Conservation (phyloP, 192 early-diverging fungal species). For the Coemansia sp. region DNA sequence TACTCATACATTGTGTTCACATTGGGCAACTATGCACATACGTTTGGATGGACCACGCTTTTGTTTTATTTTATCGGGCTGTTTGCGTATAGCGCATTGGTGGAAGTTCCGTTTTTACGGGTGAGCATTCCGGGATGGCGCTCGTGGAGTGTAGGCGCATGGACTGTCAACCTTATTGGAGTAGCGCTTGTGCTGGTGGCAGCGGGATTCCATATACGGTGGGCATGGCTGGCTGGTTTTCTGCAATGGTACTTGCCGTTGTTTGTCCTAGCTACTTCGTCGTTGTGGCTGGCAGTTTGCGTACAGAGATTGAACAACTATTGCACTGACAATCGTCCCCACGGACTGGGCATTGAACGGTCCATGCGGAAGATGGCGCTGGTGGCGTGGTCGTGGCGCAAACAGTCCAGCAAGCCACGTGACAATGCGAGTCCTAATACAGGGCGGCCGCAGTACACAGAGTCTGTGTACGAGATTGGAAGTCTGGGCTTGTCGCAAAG, state of each 20-base stretch:
- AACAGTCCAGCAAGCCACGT: background rate
- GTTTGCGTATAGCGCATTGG: slow-evolving; percentile 57
- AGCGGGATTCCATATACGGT: slow-evolving; percentile 55
- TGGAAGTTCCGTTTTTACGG: slow-evolving; percentile 66
- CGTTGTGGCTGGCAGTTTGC: slow-evolving; percentile 24
- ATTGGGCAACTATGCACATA: slow-evolving; percentile 71
- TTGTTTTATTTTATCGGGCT: slow-evolving; percentile 53
- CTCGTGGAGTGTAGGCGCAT: slow-evolving; percentile 64
- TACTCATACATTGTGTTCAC: slow-evolving; percentile 70
- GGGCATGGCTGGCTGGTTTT: slow-evolving; percentile 36
- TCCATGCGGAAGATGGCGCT: slow-evolving; percentile 24
- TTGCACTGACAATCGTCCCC: slow-evolving; percentile 31
- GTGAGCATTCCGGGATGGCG: slow-evolving; percentile 62
- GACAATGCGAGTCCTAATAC: background rate
- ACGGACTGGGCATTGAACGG: slow-evolving; percentile 46
- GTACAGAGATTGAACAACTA: slow-evolving; percentile 26
- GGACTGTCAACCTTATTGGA: slow-evolving; percentile 59
- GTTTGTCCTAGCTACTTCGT: slow-evolving; percentile 41
- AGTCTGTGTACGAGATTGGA: background rate
- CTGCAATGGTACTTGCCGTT: slow-evolving; percentile 50
- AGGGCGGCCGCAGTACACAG: background rate
- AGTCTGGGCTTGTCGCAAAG: too few species aligned
- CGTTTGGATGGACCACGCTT: slow-evolving; percentile 55
- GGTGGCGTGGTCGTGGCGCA: slow-evolving; percentile 22
- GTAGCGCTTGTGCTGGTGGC: slow-evolving; percentile 57